phyloP scores from a whole-genome alignment of 768 basidiomycete genomes.

The Cytidiella melzeri region DNA sequence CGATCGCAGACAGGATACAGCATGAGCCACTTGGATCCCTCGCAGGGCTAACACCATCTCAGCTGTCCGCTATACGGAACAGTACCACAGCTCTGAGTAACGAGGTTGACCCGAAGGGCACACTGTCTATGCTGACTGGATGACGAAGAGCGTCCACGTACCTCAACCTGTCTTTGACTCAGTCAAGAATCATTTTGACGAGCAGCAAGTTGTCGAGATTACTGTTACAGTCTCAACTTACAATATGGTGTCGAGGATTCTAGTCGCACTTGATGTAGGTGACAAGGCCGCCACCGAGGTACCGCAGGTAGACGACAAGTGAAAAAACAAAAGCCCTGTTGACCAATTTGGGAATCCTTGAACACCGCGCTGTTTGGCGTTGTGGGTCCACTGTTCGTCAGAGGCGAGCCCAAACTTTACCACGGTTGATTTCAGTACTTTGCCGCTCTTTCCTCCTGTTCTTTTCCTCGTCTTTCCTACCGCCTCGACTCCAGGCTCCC shows the following conservation, averaged over 20 bases:
- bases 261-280: constrained; percentile 55
- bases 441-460: constrained; percentile 10
- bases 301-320: background rate
- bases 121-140: constrained; percentile 56
- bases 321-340: background rate
- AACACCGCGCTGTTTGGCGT: constrained; percentile 11
- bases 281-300: constrained; percentile 23
- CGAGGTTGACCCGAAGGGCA: constrained; percentile 19
- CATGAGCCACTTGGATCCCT: constrained; percentile 46
- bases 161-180: constrained; percentile 33
- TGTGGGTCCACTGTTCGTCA: constrained; percentile 24
- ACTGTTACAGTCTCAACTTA: constrained; percentile 49
- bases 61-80: constrained; percentile 52
- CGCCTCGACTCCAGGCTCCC: constrained; percentile 26
- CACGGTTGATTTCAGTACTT: constrained; percentile 22
- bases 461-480: constrained; percentile 16
- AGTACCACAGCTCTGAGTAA: constrained; percentile 31
- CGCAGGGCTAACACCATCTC: constrained; percentile 45
- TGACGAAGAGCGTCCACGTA: constrained; percentile 43
- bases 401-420: constrained; percentile 13
- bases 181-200: constrained; percentile 34
- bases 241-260: constrained; percentile 67
- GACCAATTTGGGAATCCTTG: background rate
- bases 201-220: constrained; percentile 40
- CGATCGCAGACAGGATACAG: constrained; percentile 34